A percentile compares a stretch with the other conserved stretches of the same genome.
These are phyloP conservation scores for Basipetospora chlamydospora DNA, from an alignment of 2,329 filamentous ascomycete species.

Conservation along the genomic window DNA sequence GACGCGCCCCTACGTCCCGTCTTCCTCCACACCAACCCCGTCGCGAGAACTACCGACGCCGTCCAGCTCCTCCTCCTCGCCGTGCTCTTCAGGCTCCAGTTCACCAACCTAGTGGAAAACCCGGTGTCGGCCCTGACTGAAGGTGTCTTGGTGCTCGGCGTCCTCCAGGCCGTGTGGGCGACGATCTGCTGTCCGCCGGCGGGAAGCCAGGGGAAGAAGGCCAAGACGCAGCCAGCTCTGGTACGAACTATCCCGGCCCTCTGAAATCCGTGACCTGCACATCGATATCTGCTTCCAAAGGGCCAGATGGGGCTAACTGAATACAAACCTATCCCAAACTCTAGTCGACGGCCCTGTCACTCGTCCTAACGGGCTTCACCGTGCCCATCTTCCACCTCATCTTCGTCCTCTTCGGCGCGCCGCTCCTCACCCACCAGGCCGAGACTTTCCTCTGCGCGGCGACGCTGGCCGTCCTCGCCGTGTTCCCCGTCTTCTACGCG, in stretches of 20 bases:
- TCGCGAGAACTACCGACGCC: conserved; percentile 19
- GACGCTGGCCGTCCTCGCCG: conserved; percentile 65
- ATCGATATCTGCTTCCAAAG: no score
- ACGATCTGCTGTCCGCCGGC: conserved; percentile 50
- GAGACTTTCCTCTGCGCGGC: conserved; percentile 70
- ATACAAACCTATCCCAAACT: no score
- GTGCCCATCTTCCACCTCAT: conserved; percentile 47
- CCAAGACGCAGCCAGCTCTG: neutral
- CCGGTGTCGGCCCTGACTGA: conserved; percentile 49
- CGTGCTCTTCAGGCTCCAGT: conserved; percentile 46
- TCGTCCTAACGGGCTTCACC: conserved; percentile 52
- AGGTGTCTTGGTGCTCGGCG: conserved; percentile 46
- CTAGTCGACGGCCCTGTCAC: conserved; percentile 30
- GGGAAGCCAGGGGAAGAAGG: conserved; percentile 21
- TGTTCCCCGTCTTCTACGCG: conserved; percentile 71
- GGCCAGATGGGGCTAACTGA: neutral
- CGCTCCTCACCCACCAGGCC: conserved; percentile 62
- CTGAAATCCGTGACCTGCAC: no score
- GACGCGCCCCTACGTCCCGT: conserved; percentile 20
- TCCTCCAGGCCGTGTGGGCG: conserved; percentile 50
- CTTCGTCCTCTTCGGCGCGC: conserved; percentile 82
- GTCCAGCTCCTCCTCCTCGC: conserved; percentile 54
- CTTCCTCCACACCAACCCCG: conserved; percentile 20
- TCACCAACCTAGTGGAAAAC: conserved; percentile 52
- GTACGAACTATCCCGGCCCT: neutral